These are phyloP conservation scores for Stramenopiles sp. DNA, from an alignment of 352 stramenopile species.

Conservation along the genomic window DNA sequence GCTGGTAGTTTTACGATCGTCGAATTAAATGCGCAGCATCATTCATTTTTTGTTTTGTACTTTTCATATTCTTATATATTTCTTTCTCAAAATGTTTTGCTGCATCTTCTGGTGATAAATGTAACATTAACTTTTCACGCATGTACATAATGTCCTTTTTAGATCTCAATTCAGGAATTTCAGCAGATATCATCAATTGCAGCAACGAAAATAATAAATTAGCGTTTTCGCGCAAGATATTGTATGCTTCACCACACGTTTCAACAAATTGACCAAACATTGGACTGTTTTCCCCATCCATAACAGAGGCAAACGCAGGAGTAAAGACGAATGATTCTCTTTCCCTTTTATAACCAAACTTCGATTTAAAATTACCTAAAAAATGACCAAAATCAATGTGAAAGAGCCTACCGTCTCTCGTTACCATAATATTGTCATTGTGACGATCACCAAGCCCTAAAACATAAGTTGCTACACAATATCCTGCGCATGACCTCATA, in stretches of 20 bases:
- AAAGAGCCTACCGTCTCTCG: conserved; percentile 20
- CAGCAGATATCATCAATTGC: conserved; percentile 57
- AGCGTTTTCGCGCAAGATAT: conserved; percentile 53
- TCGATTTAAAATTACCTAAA: conserved; percentile 20
- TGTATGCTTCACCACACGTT: conserved; percentile 43
- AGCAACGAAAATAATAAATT: conserved; percentile 52
- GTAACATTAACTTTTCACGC: not conserved
- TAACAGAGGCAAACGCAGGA: conserved; percentile 54
- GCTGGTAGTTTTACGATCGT: not conserved
- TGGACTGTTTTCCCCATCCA: conserved; percentile 39
- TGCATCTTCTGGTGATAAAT: not conserved
- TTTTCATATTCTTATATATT: not conserved
- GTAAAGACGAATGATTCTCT: conserved; percentile 63
- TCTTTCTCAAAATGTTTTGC: not conserved
- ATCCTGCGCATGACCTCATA: conserved; percentile 18
- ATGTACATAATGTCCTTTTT: not conserved
- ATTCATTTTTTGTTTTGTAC: not conserved
- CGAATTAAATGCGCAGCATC: not conserved
- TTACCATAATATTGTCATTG: conserved; percentile 36
- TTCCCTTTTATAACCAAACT: conserved; percentile 52
- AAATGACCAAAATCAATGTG: conserved; percentile 32
- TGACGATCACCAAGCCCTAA: conserved; percentile 36
- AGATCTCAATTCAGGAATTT: conserved; percentile 24
- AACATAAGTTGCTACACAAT: conserved; percentile 34
- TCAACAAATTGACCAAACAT: conserved; percentile 46